Evolutionary conservation across 2,329 filamentous ascomycete genomes (phyloP).

Genomic region (Corinectria fuckeliana): DNA sequence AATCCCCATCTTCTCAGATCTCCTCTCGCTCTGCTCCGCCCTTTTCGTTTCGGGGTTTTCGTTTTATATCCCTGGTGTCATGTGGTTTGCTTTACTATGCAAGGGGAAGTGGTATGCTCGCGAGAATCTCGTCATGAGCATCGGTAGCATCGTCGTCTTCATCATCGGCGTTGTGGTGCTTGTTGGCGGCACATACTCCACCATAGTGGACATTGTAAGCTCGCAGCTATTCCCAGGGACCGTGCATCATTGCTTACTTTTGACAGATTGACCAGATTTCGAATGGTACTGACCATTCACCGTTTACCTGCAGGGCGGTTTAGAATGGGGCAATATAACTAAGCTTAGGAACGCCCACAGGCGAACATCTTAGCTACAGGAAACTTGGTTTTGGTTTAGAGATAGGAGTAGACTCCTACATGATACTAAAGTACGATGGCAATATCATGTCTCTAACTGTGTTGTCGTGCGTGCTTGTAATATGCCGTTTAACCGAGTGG

Average conservation of each 20-base stretch:
- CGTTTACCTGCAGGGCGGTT: slow-evolving; percentile 13
- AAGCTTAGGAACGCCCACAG: neutral
- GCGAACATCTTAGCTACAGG: neutral
- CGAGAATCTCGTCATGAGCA: slow-evolving; percentile 14
- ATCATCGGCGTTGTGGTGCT: slow-evolving; percentile 17
- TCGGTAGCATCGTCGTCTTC: slow-evolving; percentile 14
- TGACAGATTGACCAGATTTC: slow-evolving; percentile 12
- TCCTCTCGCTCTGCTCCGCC: slow-evolving; percentile 16
- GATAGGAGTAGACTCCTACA: neutral
- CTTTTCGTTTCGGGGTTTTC: slow-evolving; percentile 21
- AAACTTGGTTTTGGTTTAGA: neutral
- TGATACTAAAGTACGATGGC: neutral
- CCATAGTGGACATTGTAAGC: slow-evolving; percentile 20
- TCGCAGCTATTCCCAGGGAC: too few relatives aligned
- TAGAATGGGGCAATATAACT: neutral
- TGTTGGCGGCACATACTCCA: slow-evolving; percentile 14
- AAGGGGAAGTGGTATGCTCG: slow-evolving; percentile 20
- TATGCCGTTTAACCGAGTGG: too few relatives aligned
- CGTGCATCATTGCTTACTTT: neutral
- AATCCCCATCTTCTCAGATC: slow-evolving; percentile 21
- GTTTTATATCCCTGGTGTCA: slow-evolving; percentile 15
- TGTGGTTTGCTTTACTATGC: slow-evolving; percentile 18
- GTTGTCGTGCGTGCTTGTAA: too few relatives aligned
- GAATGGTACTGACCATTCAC: slow-evolving; percentile 4
- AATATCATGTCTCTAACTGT: too few relatives aligned